Evolutionary conservation across 768 basidiomycete species (phyloP).

Genomic region (Galerina sulciceps): DNA sequence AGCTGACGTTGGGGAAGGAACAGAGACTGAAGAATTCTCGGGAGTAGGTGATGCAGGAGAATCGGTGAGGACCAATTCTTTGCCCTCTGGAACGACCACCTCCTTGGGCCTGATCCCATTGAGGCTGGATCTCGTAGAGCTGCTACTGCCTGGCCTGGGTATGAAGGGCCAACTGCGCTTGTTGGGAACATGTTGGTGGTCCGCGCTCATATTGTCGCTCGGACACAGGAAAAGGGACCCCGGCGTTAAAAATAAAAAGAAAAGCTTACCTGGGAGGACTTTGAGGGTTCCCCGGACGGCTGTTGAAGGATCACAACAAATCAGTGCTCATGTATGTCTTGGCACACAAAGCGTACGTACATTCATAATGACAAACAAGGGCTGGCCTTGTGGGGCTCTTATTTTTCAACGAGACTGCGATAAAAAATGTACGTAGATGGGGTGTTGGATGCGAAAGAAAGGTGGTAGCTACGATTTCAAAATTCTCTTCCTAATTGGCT

Average conservation of each 20-base stretch:
- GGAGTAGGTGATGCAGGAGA: conserved; percentile 13
- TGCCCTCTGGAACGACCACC: conserved; percentile 26
- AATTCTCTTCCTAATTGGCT: not conserved
- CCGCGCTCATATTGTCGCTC: conserved; percentile 26
- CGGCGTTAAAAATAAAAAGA: conserved; percentile 21
- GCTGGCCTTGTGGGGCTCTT: not conserved
- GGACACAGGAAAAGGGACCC: conserved; percentile 6
- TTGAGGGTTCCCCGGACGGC: conserved; percentile 17
- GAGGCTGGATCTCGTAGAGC: conserved; percentile 1
- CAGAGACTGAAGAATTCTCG: conserved; percentile 17
- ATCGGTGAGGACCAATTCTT: conserved; percentile 23
- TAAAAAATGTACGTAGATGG: too few relatives aligned
- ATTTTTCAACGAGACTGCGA: too few relatives aligned
- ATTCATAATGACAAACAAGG: conserved; percentile 7
- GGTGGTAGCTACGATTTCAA: not conserved
- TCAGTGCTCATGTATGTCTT: conserved; percentile 24
- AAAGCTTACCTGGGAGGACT: conserved; percentile 27
- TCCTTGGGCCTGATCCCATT: not conserved
- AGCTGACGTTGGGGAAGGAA: conserved; percentile 13
- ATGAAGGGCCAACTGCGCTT: conserved; percentile 43
- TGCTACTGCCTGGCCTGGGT: conserved; percentile 31
- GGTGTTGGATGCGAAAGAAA: not conserved
- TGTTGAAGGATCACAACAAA: conserved; percentile 9
- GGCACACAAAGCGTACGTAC: conserved; percentile 29
- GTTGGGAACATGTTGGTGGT: conserved; percentile 24